Base-by-base conservation (phyloP, 305 asterid species). In the Vinca major region DNA sequence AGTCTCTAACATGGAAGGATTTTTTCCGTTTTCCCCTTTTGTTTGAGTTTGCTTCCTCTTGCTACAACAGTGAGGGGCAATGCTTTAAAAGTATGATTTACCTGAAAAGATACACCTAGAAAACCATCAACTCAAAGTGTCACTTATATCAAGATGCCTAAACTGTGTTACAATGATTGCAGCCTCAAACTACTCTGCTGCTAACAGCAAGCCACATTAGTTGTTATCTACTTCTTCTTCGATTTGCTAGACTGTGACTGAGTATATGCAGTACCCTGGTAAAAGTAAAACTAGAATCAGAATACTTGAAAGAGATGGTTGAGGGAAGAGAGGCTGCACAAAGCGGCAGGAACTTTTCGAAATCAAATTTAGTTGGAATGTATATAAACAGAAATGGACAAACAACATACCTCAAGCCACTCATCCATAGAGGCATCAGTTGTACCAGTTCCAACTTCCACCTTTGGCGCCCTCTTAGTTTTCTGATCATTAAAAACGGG, bases 371-470 rank as follows among this genome's bases (percentile, higher is more conserved):
- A 14, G 54, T n/a, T 43, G 41, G 4, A 19, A 44, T 4, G 3
- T 41, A 63, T 44, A 44, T 21, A 21, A 65, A 44, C 20, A 26
- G 69, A 33, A 74, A 41, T 44, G 40, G 40, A 44, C 54, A 54
- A 51, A 66, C 37, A 58, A 80, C 96, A 68, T 73, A 93, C 99
- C 99, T 93, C 82, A 82, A 93, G 78, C 99, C 99, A 93, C 77
- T 93, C 99, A 68, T 90, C 97, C 86, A 80, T 80, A 19, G 91
- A 81, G 72, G 90, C 88, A 84, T 90, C 92, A 55, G 89, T 89
- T 70, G 96, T 86, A 56, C 82, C 86, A n/a, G 99, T 93, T 80
- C 99, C 99, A 79, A 90, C 92, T 80, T 93, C 99, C 75, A 90
- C 96, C 84, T 93, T 93, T 56, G 96, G 84, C 7, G 95, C 85